Evolutionary conservation across 305 asterid species (phyloP).

Genomic region (Solanum hybrid): DNA sequence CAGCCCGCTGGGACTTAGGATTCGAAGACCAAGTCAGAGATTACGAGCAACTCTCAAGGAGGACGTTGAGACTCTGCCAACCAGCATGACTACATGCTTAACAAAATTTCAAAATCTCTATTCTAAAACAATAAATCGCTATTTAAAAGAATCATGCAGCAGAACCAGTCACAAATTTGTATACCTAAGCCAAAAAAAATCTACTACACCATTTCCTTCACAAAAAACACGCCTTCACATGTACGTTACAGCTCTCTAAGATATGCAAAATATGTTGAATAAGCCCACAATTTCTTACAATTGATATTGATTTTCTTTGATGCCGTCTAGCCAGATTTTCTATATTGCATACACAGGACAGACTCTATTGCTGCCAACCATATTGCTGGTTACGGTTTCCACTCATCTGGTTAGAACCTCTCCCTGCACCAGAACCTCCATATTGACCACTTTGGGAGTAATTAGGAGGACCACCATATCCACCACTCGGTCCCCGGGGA

Average conservation of each 20-base stretch:
- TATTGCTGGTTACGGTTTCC: slow-evolving; percentile 79
- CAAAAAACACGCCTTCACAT: background rate
- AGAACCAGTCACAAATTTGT: background rate
- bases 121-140: background rate
- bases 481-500: slow-evolving; percentile 57
- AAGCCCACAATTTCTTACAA: background rate
- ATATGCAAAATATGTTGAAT: background rate
- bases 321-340: background rate
- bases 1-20: too few relatives aligned
- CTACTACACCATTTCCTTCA: background rate
- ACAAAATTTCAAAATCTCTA: background rate
- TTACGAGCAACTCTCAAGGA: too few relatives aligned
- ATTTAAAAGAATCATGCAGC: background rate
- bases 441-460: slow-evolving; percentile 63
- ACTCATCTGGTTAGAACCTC: slow-evolving; percentile 45
- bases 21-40: too few relatives aligned
- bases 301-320: background rate
- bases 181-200: background rate
- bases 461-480: slow-evolving; percentile 64
- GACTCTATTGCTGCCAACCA: slow-evolving; percentile 68
- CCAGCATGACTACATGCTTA: too few relatives aligned
- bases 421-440: slow-evolving; percentile 54
- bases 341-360: slow-evolving; percentile 1
- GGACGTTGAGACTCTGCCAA: too few relatives aligned
- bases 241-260: background rate